Evolutionary conservation across 2,329 filamentous ascomycete genomes (phyloP).

Genomic region (Botrytis paeoniae): DNA sequence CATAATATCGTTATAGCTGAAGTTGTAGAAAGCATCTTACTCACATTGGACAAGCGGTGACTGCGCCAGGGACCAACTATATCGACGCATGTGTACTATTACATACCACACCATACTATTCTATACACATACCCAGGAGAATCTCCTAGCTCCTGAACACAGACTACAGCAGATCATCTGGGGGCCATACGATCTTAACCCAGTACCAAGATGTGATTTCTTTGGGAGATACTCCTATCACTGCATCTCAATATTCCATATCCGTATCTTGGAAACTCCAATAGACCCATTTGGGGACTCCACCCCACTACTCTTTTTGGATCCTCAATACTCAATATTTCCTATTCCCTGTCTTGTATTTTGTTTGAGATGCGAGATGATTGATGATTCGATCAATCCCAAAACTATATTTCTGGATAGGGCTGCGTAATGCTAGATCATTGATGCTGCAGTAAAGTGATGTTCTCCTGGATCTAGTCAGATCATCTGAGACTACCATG

Average conservation of each 20-base stretch:
- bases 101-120: neutral
- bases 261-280: conserved; percentile 5
- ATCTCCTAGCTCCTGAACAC: neutral
- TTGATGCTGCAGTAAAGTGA: neutral
- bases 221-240: neutral
- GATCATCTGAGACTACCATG: neutral
- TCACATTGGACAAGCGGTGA: conserved; percentile 19
- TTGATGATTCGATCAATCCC: neutral
- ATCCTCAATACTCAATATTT: conserved; percentile 11
- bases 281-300: conserved; percentile 11
- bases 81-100: neutral
- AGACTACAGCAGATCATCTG: neutral
- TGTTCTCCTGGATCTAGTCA: neutral
- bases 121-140: neutral
- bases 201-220: neutral
- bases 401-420: conserved; percentile 1
- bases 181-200: neutral
- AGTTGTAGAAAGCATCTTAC: conserved; percentile 12
- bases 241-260: conserved; percentile 6
- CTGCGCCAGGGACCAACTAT: conserved; percentile 13
- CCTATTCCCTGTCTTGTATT: conserved; percentile 10
- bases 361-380: conserved; percentile 9
- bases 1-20: conserved; percentile 16
- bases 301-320: neutral
- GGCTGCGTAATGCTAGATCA: conserved; percentile 10